Evolutionary conservation across 1,284 basidiomycete genomes (phyloP), one percentile per base, ranked within the genome.

Genomic region (Marasmius fiardii): DNA sequence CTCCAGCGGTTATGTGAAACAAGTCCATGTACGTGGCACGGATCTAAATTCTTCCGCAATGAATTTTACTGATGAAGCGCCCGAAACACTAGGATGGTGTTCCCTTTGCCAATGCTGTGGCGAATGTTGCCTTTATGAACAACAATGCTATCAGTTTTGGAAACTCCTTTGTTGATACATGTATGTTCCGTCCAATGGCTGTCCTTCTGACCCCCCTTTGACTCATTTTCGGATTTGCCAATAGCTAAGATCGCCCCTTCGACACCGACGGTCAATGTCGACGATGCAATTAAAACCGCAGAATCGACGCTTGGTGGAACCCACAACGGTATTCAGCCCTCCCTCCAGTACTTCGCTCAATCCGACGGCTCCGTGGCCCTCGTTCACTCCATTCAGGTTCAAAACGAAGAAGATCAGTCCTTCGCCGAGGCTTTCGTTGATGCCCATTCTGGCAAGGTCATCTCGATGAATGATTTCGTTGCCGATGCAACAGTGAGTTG

Each of bases 401-500:
- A 80, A 64, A 80, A 80, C 57, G 75, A 77, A 18, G 69, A 68
- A 58, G 70, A 74, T 33, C 75, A 78, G 55, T 74, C 76, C 31
- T 86, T 82, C 82, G 78, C 78, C 63, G 80, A 86, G 69, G 84
- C 82, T 0, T 83, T 81, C 64, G 78, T 87, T 50, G 82, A 85
- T 59, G 80, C 81, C n/a, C 75, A 79, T 60, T 70, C 74, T 31
- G 80, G 80, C 21, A 75, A 82, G 48, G 65, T 86, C 34, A 63
- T 83, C 16, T 73, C 75, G 33, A 72, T 84, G n/a, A 78, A 76
- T 48, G 82, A 86, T 65, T 87, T 80, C 58, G 77, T 78, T 23
- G 65, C 73, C 6, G 67, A 78, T 51, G 72, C 75, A 20, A 70
- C 74, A 5, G 77, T 79, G 57, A 58, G 75, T 68, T n/a, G 24